phyloP scores from a whole-genome alignment of 441 rosid species.

The Theobroma grandiflorum region DNA sequence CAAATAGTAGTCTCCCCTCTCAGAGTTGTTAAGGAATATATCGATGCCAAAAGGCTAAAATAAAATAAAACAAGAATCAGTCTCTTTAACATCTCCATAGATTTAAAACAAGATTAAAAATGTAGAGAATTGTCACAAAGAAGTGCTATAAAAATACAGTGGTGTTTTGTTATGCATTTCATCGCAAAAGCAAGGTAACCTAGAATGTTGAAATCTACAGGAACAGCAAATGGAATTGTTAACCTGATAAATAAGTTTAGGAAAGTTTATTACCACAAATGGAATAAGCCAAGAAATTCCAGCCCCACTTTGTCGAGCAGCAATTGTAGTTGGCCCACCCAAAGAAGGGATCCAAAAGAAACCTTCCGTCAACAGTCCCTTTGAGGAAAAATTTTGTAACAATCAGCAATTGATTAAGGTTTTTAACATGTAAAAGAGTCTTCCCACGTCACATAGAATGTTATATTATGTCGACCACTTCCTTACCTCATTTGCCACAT shows the following conservation, averaged over 20 bases:
- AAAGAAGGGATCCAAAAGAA: constrained; percentile 98
- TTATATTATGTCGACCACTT: constrained; percentile 13
- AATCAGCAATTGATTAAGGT: constrained; percentile 28
- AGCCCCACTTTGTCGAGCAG: constrained; percentile 96
- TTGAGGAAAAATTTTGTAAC: constrained; percentile 30
- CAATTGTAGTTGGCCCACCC: constrained; percentile 94
- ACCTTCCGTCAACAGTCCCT: constrained; percentile 94
- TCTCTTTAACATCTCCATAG: not conserved
- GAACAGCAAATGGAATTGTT: not conserved
- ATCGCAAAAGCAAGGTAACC: constrained; percentile 1
- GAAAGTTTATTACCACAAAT: constrained; percentile 74
- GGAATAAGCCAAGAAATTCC: constrained; percentile 98
- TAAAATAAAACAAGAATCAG: not conserved
- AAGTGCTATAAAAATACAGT: not conserved
- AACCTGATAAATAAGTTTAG: constrained; percentile 7
- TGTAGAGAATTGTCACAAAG: not conserved
- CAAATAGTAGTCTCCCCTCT: not conserved
- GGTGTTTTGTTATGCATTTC: not conserved
- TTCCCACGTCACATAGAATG: constrained; percentile 13
- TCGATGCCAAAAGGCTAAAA: not conserved
- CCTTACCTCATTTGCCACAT: constrained; percentile 94
- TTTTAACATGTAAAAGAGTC: constrained; percentile 5
- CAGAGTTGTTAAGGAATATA: not conserved
- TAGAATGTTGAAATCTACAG: not conserved
- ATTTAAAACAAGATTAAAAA: not conserved